Base-by-base conservation (phyloP, 345 rosid species). In the Rubroshorea leprosula region DNA sequence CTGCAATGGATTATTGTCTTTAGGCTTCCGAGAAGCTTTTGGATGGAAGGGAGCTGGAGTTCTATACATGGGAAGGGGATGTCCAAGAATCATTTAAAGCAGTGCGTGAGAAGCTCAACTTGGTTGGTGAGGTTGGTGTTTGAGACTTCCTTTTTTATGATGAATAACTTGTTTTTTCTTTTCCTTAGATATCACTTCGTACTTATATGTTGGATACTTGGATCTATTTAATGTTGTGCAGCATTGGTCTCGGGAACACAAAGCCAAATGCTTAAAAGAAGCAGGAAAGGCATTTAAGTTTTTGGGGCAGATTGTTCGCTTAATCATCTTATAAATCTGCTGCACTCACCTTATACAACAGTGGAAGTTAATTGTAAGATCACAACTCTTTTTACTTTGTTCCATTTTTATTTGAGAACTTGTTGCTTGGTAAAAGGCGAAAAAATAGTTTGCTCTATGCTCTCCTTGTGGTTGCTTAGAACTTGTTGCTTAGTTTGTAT, bases 221-320 rank as follows among this genome's bases (percentile, higher is more conserved):
- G 24, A 12, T 65, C 26, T 49, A 63, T 54, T 16, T 46, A 4
- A 45, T 57, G 5, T 58, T 35, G 7, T 71, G 78, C 81, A 92
- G 95, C 84, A 89, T 62, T 92, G 96, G 95, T 56, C 79, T 39
- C 84, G 98, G 64, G 83, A 83, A 54, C 85, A 78, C 62, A 86
- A 72, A 60, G 84, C 86, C 80, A 86, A 78, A 75, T 84, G 95
- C 82, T 73, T 92, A 68, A 89, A 67, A 75, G 96, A 89, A 76
- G 78, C 87, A 19, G 65, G 84, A 18, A 92, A 86, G 75, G 71
- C 93, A 5, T 92, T 81, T 69, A 86, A 69, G 70, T 76, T 61
- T 66, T 58, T 83, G 83, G 96, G 96, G 24, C 90, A 92, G 74
- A 88, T 92, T 50, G 74, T 89, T 54, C 80, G 98, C 63, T 68